Conservation (phyloP, 2,329 filamentous ascomycete species). For the Botrytis sinoallii region DNA sequence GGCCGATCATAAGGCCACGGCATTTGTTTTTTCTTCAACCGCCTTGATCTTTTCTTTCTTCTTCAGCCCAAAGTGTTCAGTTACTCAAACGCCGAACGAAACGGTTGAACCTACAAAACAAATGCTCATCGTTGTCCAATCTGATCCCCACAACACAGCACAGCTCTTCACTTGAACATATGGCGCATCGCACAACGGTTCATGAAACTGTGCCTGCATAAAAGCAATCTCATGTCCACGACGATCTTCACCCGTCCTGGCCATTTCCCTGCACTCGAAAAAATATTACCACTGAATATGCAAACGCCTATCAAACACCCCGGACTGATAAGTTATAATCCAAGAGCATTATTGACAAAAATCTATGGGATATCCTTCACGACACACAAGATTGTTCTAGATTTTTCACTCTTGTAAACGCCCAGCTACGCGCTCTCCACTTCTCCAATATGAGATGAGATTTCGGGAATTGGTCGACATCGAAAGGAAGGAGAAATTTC, state of each 20-base stretch:
- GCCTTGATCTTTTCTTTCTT: background rate
- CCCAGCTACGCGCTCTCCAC: constrained; percentile 14
- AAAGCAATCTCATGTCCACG: background rate
- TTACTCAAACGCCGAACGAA: background rate
- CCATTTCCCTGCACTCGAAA: background rate
- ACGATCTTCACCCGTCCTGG: background rate
- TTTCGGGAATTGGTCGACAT: background rate
- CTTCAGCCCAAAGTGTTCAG: background rate
- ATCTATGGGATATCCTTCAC: background rate
- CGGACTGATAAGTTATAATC: background rate
- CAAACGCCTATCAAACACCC: constrained; percentile 2
- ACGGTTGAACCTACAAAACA: background rate
- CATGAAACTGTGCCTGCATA: constrained; percentile 11
- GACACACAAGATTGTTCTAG: constrained; percentile 3
- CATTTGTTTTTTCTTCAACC: background rate
- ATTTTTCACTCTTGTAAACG: constrained; percentile 1
- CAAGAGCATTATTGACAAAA: background rate
- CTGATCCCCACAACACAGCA: constrained; percentile 1
- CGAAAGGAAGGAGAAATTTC: background rate
- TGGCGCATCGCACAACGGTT: constrained; percentile 10
- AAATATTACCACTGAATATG: background rate
- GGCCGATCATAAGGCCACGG: background rate
- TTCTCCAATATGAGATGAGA: background rate
- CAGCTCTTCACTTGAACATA: background rate
- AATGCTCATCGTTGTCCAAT: background rate